Percentiles rank a stretch among this genome's conserved stretches.
Evolutionary conservation across 202 grass and related monocot species (phyloP).

Genomic region (Panicum virgatum): DNA sequence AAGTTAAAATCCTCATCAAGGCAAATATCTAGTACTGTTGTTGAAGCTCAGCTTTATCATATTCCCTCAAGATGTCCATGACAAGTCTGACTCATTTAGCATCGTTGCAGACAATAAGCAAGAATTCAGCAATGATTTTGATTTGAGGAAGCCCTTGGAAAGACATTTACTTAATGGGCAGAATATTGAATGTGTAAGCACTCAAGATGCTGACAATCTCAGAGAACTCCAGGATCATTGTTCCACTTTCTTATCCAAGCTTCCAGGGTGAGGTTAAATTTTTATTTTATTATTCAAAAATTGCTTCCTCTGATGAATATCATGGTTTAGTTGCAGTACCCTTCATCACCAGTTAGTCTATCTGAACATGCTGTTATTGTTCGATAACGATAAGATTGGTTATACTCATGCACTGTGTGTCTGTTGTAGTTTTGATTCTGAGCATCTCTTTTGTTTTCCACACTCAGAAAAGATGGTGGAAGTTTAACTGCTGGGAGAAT

Average conservation of each 20-base stretch:
- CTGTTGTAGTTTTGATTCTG: conserved; percentile 11
- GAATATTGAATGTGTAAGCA: conserved; percentile 71
- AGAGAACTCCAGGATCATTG: conserved; percentile 47
- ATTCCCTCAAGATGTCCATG: neutral
- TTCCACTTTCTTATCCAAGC: conserved; percentile 70
- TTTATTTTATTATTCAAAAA: neutral
- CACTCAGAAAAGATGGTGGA: conserved; percentile 63
- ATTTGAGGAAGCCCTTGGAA: conserved; percentile 85
- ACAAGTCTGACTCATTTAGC: neutral
- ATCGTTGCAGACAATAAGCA: conserved; percentile 63
- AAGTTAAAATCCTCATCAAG: neutral
- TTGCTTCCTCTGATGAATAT: neutral
- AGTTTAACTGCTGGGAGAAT: conserved; percentile 65
- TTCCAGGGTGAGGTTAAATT: conserved; percentile 54
- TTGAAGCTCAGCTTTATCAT: neutral
- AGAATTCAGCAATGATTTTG: conserved; percentile 89
- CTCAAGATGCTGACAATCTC: conserved; percentile 62
- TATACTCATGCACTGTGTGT: neutral
- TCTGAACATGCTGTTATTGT: neutral
- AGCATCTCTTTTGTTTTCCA: conserved; percentile 32
- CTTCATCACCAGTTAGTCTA: neutral
- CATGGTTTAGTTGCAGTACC: neutral
- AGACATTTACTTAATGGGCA: conserved; percentile 64
- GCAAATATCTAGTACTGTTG: neutral
- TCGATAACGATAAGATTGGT: neutral